Conservation (phyloP, 441 rosid species). For the Adansonia gregorii region DNA sequence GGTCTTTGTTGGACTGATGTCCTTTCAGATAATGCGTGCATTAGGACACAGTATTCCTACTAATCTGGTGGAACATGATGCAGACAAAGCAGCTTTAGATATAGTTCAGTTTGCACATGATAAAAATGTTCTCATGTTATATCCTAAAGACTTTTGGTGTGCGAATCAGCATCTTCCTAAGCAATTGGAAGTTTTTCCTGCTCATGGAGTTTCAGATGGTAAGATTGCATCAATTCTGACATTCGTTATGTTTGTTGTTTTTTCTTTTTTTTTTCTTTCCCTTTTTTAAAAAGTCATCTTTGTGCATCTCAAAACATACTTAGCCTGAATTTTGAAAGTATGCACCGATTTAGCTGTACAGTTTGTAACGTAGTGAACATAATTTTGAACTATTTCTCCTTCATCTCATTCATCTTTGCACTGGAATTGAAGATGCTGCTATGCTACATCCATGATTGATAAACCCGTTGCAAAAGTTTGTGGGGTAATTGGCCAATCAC, state of each 20-base stretch:
- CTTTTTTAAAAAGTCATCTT: neutral
- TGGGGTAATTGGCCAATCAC: neutral
- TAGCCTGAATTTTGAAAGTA: constrained; percentile 5
- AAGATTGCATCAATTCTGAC: constrained; percentile 34
- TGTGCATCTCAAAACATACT: neutral
- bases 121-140: constrained; percentile 46
- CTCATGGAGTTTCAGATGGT: constrained; percentile 52
- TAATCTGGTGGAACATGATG: constrained; percentile 50
- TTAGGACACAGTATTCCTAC: constrained; percentile 53
- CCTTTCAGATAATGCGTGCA: constrained; percentile 69
- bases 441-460: constrained; percentile 3
- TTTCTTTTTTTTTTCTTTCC: neutral
- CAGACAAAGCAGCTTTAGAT: constrained; percentile 50
- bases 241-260: neutral
- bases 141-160: constrained; percentile 72
- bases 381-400: constrained; percentile 11
- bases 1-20: constrained; percentile 65
- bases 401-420: neutral
- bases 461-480: constrained; percentile 5
- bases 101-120: constrained; percentile 50
- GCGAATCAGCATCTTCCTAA: constrained; percentile 34
- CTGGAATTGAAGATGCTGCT: constrained; percentile 14
- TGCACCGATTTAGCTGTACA: neutral
- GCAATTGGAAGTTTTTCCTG: constrained; percentile 50
- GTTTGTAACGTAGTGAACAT: constrained; percentile 9